These are phyloP conservation scores for Aspergillus melleus DNA, from an alignment of 2,329 filamentous ascomycete species.

Conservation along the genomic window DNA sequence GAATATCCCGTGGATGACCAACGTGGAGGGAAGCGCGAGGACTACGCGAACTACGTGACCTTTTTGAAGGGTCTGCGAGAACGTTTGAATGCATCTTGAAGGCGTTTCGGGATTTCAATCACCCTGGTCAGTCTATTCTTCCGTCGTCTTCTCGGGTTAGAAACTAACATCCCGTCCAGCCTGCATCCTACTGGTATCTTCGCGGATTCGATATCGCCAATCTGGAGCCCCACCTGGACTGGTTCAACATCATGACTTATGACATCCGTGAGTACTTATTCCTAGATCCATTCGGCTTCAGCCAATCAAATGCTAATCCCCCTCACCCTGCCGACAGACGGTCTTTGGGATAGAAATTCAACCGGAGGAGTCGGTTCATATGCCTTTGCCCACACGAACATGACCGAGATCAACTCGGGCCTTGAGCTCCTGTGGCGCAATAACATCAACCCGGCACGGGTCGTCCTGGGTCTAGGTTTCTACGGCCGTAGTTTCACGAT, in stretches of 20 bases:
- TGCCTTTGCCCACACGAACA: conserved; percentile 25
- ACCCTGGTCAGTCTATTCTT: conserved; percentile 9
- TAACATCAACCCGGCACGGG: conserved; percentile 41
- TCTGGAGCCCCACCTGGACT: conserved; percentile 14
- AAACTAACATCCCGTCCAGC: background rate
- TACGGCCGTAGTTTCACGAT: conserved; percentile 40
- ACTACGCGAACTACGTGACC: conserved; percentile 12
- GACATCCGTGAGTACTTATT: conserved; percentile 16
- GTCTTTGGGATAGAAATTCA: conserved; percentile 21
- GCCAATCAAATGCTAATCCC: background rate
- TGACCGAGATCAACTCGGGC: conserved; percentile 30
- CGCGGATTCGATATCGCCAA: conserved; percentile 12
- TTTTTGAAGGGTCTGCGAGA: conserved; percentile 7
- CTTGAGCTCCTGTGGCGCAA: conserved; percentile 51
- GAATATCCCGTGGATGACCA: conserved; percentile 17
- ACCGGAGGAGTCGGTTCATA: conserved; percentile 12
- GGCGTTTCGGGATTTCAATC: conserved; percentile 6
- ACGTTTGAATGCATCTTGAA: conserved; percentile 1
- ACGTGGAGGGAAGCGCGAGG: conserved; percentile 8
- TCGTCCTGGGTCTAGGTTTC: conserved; percentile 48
- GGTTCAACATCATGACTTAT: conserved; percentile 26
- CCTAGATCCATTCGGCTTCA: too few relatives aligned
- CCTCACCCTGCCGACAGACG: conserved; percentile 8
- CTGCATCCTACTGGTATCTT: conserved; percentile 18
- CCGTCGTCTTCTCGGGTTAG: background rate